phyloP scores from a whole-genome alignment of 129 eudicot genomes.

The Flaveria sonorensis region DNA sequence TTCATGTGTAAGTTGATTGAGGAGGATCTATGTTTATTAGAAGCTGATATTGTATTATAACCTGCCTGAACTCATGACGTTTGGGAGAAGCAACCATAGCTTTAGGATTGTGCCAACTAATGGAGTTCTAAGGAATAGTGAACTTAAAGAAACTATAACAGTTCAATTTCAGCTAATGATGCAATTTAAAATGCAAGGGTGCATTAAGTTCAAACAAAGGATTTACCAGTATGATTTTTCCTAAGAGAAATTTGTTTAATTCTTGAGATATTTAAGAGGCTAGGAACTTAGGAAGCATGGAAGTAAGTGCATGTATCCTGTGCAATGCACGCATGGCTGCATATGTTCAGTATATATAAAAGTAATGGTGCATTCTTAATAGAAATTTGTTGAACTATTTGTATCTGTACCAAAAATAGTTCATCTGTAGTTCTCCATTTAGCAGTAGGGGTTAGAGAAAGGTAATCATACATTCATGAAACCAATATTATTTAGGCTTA shows the following conservation, averaged over 20 bases:
- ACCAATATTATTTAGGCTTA: neutral
- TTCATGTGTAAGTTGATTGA: neutral
- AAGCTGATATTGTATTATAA: neutral
- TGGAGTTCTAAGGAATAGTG: neutral
- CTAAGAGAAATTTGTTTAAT: neutral
- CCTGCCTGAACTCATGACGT: neutral
- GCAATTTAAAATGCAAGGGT: neutral
- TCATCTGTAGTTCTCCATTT: neutral
- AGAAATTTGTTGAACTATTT: neutral
- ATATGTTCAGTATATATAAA: neutral
- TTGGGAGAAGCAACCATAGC: neutral
- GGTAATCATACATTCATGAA: neutral
- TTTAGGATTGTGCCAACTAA: neutral
- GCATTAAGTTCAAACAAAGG: neutral
- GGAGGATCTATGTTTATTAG: neutral
- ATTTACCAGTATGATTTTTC: neutral
- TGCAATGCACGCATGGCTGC: neutral
- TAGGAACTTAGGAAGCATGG: neutral
- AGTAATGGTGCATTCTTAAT: neutral
- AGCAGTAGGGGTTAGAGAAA: neutral
- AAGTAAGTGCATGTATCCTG: neutral
- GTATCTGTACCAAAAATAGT: neutral
- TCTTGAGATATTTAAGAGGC: neutral
- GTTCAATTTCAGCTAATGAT: conserved; percentile 2
- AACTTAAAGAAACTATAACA: neutral